Percentiles rank a stretch among this genome's conserved stretches.
Conservation (phyloP, 2,329 filamentous ascomycete genomes). For the Penicillium olsonii region DNA sequence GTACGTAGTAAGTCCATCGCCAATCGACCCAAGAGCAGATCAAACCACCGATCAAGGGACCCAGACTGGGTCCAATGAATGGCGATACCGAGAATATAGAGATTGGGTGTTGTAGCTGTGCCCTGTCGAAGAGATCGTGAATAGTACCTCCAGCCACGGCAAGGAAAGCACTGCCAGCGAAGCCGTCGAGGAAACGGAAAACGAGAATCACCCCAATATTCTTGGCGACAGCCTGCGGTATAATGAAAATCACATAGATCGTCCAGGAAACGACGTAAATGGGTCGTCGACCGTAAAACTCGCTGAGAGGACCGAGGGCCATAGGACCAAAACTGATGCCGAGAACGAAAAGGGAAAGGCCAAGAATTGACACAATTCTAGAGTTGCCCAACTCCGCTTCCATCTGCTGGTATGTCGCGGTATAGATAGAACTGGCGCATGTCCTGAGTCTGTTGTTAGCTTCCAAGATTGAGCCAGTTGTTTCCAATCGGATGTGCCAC, state of each 20-base stretch:
- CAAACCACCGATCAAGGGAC: no score
- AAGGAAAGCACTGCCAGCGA: conserved; percentile 51
- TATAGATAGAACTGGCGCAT: not conserved
- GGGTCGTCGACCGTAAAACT: conserved; percentile 76
- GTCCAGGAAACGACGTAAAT: conserved; percentile 74
- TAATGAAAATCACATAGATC: conserved; percentile 73
- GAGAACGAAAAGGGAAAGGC: not conserved
- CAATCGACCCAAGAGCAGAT: no score
- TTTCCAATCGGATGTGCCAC: no score
- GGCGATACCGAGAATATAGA: conserved; percentile 3
- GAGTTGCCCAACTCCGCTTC: not conserved
- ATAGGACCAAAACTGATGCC: not conserved
- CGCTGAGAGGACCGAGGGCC: not conserved
- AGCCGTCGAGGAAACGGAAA: conserved; percentile 64
- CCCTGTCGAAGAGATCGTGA: conserved; percentile 1
- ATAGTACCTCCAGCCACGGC: conserved; percentile 65
- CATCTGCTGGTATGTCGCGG: not conserved
- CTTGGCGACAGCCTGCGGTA: conserved; percentile 72
- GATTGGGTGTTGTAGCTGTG: conserved; percentile 1
- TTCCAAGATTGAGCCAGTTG: no score
- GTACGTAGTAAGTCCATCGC: conserved; percentile 80
- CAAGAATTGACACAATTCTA: not conserved
- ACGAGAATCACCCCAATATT: conserved; percentile 77
- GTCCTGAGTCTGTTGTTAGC: not conserved
- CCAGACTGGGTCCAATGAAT: conserved; percentile 7